Percentiles rank a stretch among this genome's conserved stretches.
Conservation (phyloP, 78 protist genomes). For the Dictyostelium intermedium region DNA sequence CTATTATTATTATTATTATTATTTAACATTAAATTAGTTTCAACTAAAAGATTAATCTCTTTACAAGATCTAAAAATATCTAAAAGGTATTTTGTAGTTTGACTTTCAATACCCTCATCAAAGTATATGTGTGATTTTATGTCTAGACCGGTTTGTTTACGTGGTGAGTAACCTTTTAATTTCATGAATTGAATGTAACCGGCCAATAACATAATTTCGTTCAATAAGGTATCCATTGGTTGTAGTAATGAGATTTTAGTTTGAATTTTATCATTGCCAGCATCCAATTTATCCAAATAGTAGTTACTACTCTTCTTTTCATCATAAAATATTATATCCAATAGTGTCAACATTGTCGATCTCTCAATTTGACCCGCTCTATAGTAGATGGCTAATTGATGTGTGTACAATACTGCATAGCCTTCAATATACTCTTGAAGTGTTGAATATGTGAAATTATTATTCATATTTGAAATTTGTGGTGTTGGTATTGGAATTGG, state of each 20-base stretch:
- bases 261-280: neutral
- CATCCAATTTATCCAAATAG: neutral
- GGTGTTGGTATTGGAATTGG: constrained; percentile 21
- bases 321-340: constrained; percentile 2
- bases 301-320: neutral
- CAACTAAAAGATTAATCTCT: neutral
- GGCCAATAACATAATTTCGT: constrained; percentile 1
- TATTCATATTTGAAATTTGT: neutral
- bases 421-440: constrained; percentile 2
- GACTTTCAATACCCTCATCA: neutral
- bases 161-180: neutral
- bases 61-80: neutral
- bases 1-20: neutral
- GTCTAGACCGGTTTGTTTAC: neutral
- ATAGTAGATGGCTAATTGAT: constrained; percentile 9
- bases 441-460: neutral
- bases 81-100: neutral
- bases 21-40: neutral
- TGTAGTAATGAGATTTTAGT: neutral
- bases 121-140: neutral
- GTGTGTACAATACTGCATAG: neutral
- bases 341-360: neutral
- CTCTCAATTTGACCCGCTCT: neutral
- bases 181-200: constrained; percentile 6
- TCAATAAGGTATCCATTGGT: neutral